Evolutionary conservation across 129 eudicot species (phyloP).

Genomic region (Solidago caesia): DNA sequence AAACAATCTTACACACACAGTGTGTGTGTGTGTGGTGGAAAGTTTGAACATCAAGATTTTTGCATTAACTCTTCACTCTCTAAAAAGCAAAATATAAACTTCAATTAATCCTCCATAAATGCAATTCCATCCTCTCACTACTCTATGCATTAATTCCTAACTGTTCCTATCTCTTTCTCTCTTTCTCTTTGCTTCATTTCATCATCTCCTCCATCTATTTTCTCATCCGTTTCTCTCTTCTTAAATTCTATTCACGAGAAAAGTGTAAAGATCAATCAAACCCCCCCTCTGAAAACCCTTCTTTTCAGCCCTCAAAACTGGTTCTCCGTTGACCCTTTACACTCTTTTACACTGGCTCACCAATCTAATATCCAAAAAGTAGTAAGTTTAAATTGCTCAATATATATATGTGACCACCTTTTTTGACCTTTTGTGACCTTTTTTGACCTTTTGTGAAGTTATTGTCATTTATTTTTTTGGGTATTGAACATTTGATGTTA

Average conservation of each 20-base stretch:
- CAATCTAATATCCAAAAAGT: conserved; percentile 6
- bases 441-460: neutral
- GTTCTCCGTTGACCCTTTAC: conserved; percentile 40
- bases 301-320: conserved; percentile 25
- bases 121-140: conserved; percentile 74
- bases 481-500: conserved; percentile 4
- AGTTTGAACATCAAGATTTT: conserved; percentile 25
- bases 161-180: conserved; percentile 30
- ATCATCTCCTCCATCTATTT: conserved; percentile 18
- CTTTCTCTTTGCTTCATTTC: conserved; percentile 2
- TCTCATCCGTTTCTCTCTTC: conserved; percentile 33
- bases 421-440: conserved; percentile 10
- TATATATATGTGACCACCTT: conserved; percentile 17
- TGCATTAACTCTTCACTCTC: conserved; percentile 42
- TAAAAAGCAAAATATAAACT: conserved; percentile 32
- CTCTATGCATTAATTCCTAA: conserved; percentile 70
- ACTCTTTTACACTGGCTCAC: conserved; percentile 30
- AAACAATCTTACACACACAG: neutral
- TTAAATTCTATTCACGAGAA: conserved; percentile 75
- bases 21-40: conserved; percentile 26
- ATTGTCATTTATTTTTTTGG: no score
- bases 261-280: conserved; percentile 27
- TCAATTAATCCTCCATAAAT: conserved; percentile 66
- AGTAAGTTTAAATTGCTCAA: conserved; percentile 31
- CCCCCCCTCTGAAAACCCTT: conserved; percentile 25